Evolutionary conservation across 139 green algal species (phyloP).

Genomic region (Auxenochlorella pyrenoidosa): DNA sequence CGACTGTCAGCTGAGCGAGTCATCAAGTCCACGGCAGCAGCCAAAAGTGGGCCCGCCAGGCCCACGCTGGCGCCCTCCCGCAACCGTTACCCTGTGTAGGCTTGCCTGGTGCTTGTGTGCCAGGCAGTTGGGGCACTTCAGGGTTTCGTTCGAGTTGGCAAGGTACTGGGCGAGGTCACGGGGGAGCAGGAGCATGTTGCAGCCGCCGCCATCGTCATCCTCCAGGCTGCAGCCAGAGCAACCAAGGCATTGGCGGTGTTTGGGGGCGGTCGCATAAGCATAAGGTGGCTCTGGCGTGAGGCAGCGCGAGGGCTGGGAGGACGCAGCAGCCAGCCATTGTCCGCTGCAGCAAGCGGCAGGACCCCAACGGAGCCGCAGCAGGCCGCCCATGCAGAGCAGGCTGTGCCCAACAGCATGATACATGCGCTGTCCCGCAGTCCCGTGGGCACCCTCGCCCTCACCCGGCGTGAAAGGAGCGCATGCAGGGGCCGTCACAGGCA

Average conservation of each 20-base stretch:
- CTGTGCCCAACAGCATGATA: neutral
- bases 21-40: neutral
- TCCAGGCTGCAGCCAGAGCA: constrained; percentile 4
- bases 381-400: neutral
- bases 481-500: constrained; percentile 55
- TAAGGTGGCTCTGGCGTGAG: too few relatives aligned
- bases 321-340: too few relatives aligned
- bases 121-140: constrained; percentile 60
- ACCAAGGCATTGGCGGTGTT: too few relatives aligned
- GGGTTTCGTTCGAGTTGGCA: constrained; percentile 11
- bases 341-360: too few relatives aligned
- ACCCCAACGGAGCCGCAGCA: too few relatives aligned
- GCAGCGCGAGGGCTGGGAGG: too few relatives aligned
- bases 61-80: neutral
- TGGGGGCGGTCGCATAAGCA: too few relatives aligned
- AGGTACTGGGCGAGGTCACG: constrained; percentile 21
- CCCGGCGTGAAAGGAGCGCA: constrained; percentile 51
- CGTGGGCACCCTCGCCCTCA: neutral
- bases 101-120: constrained; percentile 34
- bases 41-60: neutral
- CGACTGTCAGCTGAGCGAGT: neutral
- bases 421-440: too few relatives aligned
- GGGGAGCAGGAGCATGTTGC: constrained; percentile 50
- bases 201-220: neutral
- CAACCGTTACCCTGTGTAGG: too few relatives aligned